Conservation (phyloP, 176 grass and related monocot species). For the Rhynchospora pubera region DNA sequence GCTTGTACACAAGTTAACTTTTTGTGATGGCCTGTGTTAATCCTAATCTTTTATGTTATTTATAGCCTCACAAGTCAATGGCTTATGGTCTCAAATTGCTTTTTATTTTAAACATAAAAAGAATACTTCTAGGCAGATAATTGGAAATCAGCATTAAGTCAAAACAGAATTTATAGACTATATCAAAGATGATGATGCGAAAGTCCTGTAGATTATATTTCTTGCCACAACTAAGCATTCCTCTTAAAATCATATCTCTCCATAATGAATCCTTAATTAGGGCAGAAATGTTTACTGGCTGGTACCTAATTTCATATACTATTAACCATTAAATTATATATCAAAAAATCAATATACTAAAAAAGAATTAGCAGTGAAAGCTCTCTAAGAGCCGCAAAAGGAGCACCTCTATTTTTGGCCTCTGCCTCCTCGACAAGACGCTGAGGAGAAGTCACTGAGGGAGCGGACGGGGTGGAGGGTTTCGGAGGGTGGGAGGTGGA, state of each 20-base stretch:
- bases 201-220: neutral
- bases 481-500: too few relatives aligned
- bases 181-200: neutral
- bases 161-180: neutral
- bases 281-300: neutral
- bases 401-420: neutral
- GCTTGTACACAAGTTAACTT: too few relatives aligned
- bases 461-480: neutral
- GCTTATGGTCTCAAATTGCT: neutral
- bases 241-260: neutral
- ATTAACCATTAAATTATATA: too few relatives aligned
- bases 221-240: neutral
- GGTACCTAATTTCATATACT: neutral
- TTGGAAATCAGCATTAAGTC: neutral
- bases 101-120: neutral
- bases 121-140: neutral
- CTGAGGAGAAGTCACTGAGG: neutral
- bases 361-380: constrained; percentile 15
- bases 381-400: neutral
- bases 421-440: constrained; percentile 35
- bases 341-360: too few relatives aligned
- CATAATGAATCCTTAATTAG: neutral
- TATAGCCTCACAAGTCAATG: neutral
- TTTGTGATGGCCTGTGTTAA: neutral
- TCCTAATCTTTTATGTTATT: neutral